These are phyloP conservation scores for Blastocystis hominis DNA, from an alignment of 352 stramenopile genomes.

Conservation along the genomic window DNA sequence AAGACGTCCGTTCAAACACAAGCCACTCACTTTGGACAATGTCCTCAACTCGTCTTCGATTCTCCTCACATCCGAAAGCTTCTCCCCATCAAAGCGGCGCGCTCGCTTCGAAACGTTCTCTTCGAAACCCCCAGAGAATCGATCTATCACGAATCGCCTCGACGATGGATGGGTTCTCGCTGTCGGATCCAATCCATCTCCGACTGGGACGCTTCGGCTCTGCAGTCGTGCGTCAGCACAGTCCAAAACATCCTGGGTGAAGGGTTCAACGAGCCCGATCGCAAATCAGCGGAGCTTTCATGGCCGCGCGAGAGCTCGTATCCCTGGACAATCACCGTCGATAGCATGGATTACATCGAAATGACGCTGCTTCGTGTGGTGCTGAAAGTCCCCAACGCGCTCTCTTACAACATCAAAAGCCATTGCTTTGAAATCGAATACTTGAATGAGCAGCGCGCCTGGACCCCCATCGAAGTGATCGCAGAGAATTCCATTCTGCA, in stretches of 20 bases:
- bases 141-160: background rate
- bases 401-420: background rate
- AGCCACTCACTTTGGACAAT: conserved; percentile 92
- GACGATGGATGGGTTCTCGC: background rate
- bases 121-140: background rate
- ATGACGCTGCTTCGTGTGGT: background rate
- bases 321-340: background rate
- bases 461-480: background rate
- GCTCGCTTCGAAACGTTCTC: background rate
- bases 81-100: background rate
- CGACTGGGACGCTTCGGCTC: background rate
- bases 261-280: background rate
- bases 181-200: background rate
- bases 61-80: background rate
- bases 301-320: background rate
- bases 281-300: background rate
- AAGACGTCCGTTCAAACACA: conserved; percentile 64
- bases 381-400: background rate
- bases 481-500: background rate
- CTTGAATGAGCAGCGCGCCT: background rate
- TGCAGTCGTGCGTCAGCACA: background rate
- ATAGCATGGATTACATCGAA: background rate
- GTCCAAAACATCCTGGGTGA: background rate
- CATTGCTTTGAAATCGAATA: background rate
- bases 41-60: background rate